Conservation (phyloP, 441 rosid species). For the Omphalea diandra region DNA sequence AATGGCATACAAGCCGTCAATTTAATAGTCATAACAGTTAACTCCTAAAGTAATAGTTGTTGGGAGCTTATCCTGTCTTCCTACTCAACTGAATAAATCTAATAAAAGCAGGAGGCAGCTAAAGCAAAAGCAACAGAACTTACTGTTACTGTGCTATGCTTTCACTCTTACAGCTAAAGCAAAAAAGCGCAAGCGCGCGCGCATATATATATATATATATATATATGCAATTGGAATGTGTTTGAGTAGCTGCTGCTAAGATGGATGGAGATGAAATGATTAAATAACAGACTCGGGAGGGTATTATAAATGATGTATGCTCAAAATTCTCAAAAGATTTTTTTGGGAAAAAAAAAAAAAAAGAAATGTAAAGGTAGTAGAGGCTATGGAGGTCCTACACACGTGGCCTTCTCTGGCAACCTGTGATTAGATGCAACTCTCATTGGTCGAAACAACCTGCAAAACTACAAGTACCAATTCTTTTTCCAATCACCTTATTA, state of each 20-base stretch:
- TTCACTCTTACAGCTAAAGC: neutral
- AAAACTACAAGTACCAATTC: conserved; percentile 25
- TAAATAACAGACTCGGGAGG: conserved; percentile 48
- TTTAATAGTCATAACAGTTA: neutral
- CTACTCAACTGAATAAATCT: conserved; percentile 11
- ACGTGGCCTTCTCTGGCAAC: conserved; percentile 81
- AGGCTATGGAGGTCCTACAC: conserved; percentile 70
- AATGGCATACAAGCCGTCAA: conserved; percentile 18
- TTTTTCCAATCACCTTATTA: conserved; percentile 25
- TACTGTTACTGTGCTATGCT: neutral
- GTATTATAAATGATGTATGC: conserved; percentile 31
- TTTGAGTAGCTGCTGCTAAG: conserved; percentile 28
- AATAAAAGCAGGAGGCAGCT: neutral
- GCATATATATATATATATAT: no score
- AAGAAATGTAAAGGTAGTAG: conserved; percentile 26
- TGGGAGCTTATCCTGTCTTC: neutral
- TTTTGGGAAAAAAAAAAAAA: conserved; percentile 4
- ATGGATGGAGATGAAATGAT: conserved; percentile 37
- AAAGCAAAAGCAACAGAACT: neutral
- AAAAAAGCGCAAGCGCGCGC: no score
- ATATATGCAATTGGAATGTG: conserved; percentile 27
- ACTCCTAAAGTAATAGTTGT: neutral
- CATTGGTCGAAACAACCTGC: conserved; percentile 52
- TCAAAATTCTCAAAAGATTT: neutral
- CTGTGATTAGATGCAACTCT: conserved; percentile 47